These are phyloP conservation scores for Strobilomyces dryophilus DNA, from an alignment of 768 basidiomycete species.

Conservation along the genomic window DNA sequence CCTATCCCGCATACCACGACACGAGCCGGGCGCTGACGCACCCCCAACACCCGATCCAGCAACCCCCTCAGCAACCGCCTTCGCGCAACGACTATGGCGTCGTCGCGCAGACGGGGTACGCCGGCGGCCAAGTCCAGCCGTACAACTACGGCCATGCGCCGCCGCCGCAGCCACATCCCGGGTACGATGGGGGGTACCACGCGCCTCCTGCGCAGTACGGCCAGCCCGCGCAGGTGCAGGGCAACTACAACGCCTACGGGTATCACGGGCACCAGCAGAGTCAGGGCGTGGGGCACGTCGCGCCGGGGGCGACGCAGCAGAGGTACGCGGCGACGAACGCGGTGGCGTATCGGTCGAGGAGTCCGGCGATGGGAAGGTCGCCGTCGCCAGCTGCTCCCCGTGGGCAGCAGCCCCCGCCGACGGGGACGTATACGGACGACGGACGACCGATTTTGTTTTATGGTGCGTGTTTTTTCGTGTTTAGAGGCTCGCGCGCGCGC, in stretches of 20 bases:
- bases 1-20: conserved; percentile 21
- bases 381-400: conserved; percentile 44
- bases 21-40: conserved; percentile 30
- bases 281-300: conserved; percentile 23
- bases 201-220: too few species aligned
- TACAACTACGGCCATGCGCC: too few species aligned
- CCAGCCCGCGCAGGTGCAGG: too few species aligned
- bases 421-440: conserved; percentile 76
- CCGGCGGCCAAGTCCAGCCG: too few species aligned
- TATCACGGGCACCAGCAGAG: too few species aligned
- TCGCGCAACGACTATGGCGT: conserved; percentile 14
- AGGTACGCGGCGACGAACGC: conserved; percentile 22
- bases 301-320: conserved; percentile 29
- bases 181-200: too few species aligned
- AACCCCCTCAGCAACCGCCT: conserved; percentile 19
- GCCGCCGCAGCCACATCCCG: too few species aligned
- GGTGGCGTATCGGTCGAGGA: conserved; percentile 38
- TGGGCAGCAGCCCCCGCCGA: conserved; percentile 44
- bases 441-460: conserved; percentile 34
- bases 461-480: conserved; percentile 37
- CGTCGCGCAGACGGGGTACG: conserved; percentile 13
- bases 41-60: conserved; percentile 28
- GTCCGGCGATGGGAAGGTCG: conserved; percentile 41
- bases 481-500: conserved; percentile 78
- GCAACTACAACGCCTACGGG: too few species aligned